Evolutionary conservation across 768 basidiomycete species (phyloP).

Genomic region (Xerocomus spinulosus): DNA sequence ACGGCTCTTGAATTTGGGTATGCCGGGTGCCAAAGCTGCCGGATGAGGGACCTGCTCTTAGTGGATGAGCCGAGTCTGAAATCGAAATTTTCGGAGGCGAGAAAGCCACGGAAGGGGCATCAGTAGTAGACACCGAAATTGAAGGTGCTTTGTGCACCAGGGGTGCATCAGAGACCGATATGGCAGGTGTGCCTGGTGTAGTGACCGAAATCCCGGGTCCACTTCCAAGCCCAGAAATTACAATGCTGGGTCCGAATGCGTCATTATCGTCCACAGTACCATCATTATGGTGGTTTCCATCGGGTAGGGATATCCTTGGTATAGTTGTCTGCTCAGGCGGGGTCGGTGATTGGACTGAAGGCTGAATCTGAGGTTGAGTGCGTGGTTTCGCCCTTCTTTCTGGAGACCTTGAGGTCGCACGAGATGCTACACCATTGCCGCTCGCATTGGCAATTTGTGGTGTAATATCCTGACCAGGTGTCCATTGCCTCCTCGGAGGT

Average conservation of each 20-base stretch:
- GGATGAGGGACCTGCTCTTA: constrained; percentile 4
- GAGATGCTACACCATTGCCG: constrained; percentile 8
- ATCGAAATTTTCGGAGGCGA: constrained; percentile 18
- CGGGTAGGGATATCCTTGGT: constrained; percentile 39
- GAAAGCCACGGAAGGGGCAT: constrained; percentile 13
- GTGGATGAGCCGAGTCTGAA: constrained; percentile 7
- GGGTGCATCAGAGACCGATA: constrained; percentile 23
- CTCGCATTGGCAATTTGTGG: constrained; percentile 10
- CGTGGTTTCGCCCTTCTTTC: constrained; percentile 9
- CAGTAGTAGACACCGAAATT: constrained; percentile 15
- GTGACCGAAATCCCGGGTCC: constrained; percentile 30
- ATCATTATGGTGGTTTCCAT: constrained; percentile 7
- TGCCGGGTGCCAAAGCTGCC: constrained; percentile 27
- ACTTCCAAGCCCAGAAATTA: constrained; percentile 21
- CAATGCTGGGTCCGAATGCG: constrained; percentile 24
- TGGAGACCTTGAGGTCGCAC: constrained; percentile 14
- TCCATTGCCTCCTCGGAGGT: constrained; percentile 27
- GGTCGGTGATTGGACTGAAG: constrained; percentile 2
- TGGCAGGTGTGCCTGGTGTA: constrained; percentile 12
- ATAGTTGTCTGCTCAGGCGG: constrained; percentile 35
- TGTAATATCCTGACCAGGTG: constrained; percentile 18
- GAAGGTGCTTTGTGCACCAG: constrained; percentile 17
- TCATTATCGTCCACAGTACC: background rate
- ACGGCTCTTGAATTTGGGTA: constrained; percentile 25
- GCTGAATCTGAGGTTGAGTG: constrained; percentile 1